These are phyloP conservation scores for Neurospora tetrasperma DNA, from an alignment of 495 filamentous ascomycete genomes.

Conservation along the genomic window DNA sequence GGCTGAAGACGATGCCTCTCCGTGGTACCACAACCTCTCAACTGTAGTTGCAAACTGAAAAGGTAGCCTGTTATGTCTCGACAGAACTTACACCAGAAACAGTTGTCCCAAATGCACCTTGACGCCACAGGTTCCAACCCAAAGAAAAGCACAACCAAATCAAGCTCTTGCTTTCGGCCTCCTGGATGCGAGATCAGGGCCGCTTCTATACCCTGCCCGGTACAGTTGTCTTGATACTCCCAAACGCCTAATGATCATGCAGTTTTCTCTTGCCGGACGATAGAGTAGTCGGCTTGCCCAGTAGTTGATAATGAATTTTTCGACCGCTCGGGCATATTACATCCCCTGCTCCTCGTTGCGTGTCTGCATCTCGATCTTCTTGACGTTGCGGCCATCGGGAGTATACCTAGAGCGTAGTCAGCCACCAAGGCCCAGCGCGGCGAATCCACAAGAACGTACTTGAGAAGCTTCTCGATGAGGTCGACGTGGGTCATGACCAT, in stretches of 20 bases:
- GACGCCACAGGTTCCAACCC: neutral
- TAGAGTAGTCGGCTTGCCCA: neutral
- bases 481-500: constrained; percentile 99
- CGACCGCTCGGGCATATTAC: neutral
- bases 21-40: neutral
- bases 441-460: constrained; percentile 43
- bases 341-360: neutral
- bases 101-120: neutral
- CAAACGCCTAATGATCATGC: neutral
- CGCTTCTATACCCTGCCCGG: neutral
- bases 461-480: constrained; percentile 93
- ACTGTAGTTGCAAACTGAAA: neutral
- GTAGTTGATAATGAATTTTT: neutral
- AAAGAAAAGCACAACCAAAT: neutral
- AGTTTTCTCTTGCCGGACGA: neutral
- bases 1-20: neutral
- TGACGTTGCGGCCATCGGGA: constrained; percentile 41
- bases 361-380: constrained; percentile 32
- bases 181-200: neutral
- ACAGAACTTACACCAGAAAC: neutral
- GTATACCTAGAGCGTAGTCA: constrained; percentile 29
- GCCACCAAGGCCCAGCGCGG: neutral
- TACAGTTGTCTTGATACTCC: neutral
- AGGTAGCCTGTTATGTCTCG: neutral
- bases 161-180: neutral